Evolutionary conservation across 2,329 filamentous ascomycete genomes (phyloP).

Genomic region (Fusarium abutilonis): DNA sequence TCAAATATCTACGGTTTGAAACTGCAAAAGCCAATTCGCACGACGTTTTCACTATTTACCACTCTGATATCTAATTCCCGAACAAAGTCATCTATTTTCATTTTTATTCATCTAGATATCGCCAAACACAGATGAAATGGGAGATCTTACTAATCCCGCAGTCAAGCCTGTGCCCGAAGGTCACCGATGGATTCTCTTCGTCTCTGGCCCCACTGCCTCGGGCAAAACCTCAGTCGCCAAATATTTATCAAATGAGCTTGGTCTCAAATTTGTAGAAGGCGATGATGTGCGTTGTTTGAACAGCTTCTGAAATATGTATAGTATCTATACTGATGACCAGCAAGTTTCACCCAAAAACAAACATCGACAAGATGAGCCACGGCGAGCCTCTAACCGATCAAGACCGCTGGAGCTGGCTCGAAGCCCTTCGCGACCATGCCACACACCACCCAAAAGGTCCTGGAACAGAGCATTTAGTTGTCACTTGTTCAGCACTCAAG

Average conservation of each 20-base stretch:
- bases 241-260: slow-evolving; percentile 15
- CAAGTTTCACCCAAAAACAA: slow-evolving; percentile 31
- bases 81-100: not conserved
- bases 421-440: slow-evolving; percentile 21
- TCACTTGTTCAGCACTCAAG: slow-evolving; percentile 28
- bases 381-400: slow-evolving; percentile 19
- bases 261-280: slow-evolving; percentile 30
- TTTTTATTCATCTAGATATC: fast-evolving
- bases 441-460: slow-evolving; percentile 16
- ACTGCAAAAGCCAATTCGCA: not conserved
- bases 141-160: not conserved
- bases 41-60: too few relatives aligned
- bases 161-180: slow-evolving; percentile 1
- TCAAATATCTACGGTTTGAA: not conserved
- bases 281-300: slow-evolving; percentile 10
- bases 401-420: slow-evolving; percentile 18
- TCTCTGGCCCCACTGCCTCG: slow-evolving; percentile 29
- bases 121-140: not conserved
- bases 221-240: slow-evolving; percentile 28
- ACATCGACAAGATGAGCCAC: slow-evolving; percentile 31
- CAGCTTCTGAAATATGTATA: fast-evolving
- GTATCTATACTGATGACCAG: not conserved
- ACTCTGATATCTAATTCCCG: not conserved
- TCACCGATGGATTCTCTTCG: slow-evolving; percentile 33
- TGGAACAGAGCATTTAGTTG: slow-evolving; percentile 29